phyloP scores from a whole-genome alignment of 768 basidiomycete genomes.

The Psilocybe cyanescens region DNA sequence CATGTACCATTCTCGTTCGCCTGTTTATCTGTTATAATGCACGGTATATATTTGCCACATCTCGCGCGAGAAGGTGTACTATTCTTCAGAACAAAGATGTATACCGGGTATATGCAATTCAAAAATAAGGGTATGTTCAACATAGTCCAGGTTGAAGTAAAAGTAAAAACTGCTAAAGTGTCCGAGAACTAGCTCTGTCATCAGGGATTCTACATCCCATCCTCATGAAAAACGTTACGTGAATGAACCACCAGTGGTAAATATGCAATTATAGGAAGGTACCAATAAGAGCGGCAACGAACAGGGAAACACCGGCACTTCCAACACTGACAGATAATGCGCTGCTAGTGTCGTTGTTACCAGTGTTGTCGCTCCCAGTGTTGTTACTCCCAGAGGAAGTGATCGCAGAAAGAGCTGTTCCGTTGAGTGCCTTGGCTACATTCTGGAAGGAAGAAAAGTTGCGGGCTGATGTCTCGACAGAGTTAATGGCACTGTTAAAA shows the following conservation, averaged over 20 bases:
- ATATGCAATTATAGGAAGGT: constrained; percentile 32
- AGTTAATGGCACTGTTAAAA: constrained; percentile 53
- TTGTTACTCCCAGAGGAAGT: constrained; percentile 16
- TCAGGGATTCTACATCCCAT: constrained; percentile 29
- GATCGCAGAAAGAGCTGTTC: constrained; percentile 43
- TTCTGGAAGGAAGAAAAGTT: constrained; percentile 62
- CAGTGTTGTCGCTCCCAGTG: constrained; percentile 19
- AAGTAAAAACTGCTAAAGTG: constrained; percentile 19
- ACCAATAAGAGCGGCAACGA: constrained; percentile 33
- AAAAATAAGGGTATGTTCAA: constrained; percentile 24
- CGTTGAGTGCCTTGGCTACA: constrained; percentile 58
- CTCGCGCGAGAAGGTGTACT: constrained; percentile 17
- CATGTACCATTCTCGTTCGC: constrained; percentile 7
- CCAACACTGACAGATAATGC: constrained; percentile 37
- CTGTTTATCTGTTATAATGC: constrained; percentile 10
- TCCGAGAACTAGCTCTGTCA: constrained; percentile 27
- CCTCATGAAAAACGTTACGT: constrained; percentile 23
- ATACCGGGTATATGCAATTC: constrained; percentile 20
- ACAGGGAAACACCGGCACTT: constrained; percentile 30
- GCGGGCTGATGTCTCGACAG: constrained; percentile 48
- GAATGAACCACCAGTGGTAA: constrained; percentile 12
- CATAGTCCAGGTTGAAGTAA: constrained; percentile 23
- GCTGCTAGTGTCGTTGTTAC: constrained; percentile 26
- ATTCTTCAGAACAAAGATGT: constrained; percentile 8
- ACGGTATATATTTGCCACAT: constrained; percentile 20